Base-by-base conservation (phyloP, 1,139 yeast species). In the Petasospora rhodanensis region DNA sequence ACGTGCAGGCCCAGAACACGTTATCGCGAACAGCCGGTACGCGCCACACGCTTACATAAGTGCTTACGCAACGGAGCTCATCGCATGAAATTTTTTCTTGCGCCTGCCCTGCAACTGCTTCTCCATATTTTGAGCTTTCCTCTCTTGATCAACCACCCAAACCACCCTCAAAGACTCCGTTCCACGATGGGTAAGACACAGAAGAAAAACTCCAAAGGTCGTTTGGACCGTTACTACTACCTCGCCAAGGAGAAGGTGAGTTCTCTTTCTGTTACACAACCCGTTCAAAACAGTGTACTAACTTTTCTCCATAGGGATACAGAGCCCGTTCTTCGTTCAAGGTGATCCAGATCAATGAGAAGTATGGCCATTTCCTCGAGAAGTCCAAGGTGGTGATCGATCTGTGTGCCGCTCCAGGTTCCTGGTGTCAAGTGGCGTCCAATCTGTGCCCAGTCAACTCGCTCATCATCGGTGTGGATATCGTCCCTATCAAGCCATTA, bases 341-440 rank as follows among this genome's bases (percentile, higher is more conserved):
- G 61, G 77, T 91, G 49, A 72, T 93, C 40, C 99, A 91, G 61
- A 85, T 91, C 43, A 91, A 93, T 64, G 96, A 93, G 57, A 91
- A 91, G 58, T 93, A 77, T 66, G 96, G 96, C 19, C 96, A 87
- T 61, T 91, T 91, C 58, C 66, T 89, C 40, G 96, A 89, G 54
- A 83, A 84, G 59, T 87, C 97, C n/a, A 91, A 86, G 61, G 97
- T 91, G 28, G 96, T 91, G 27, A 85, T 91, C 37, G 99, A 91
- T 73, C 70, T 91, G 50, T 91, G 99, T 81, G 97, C 98, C 38
- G 98, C 98, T 4, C 98, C 99, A 21, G 99, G 99, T 39, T 87
- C 96, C 4, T 91, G 98, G 97, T 91, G 98, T 72, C 99, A 91
- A 64, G 98, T 93, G 26, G 98, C 98, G 2, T 78, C 95, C 4